Evolutionary conservation across 352 stramenopile genomes (phyloP).

Genomic region (Globisporangium okanoganense): DNA sequence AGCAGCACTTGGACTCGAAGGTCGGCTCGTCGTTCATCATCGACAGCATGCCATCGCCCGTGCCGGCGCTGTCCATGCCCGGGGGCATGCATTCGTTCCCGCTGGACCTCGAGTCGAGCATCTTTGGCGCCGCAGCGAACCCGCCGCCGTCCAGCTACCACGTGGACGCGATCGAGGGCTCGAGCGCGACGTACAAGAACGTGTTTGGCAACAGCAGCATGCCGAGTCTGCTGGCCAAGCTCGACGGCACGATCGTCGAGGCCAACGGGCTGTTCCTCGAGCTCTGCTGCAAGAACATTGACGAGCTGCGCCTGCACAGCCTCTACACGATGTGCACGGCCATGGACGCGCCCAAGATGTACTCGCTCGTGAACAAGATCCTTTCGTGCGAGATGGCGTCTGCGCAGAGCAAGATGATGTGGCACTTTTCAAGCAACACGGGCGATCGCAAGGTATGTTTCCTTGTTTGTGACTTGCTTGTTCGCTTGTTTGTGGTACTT

Average conservation of each 20-base stretch:
- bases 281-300: slow-evolving; percentile 75
- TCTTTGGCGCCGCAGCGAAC: slow-evolving; percentile 24
- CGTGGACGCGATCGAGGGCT: slow-evolving; percentile 58
- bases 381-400: slow-evolving; percentile 71
- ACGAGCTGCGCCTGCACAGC: slow-evolving; percentile 71
- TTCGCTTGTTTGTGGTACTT: background rate
- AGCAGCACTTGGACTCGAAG: slow-evolving; percentile 27
- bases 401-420: slow-evolving; percentile 84
- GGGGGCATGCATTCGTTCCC: slow-evolving; percentile 59
- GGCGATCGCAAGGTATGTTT: slow-evolving; percentile 64
- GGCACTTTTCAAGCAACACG: slow-evolving; percentile 61
- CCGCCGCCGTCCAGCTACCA: slow-evolving; percentile 14
- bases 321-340: slow-evolving; percentile 80
- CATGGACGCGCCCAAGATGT: slow-evolving; percentile 78
- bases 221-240: slow-evolving; percentile 67
- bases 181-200: slow-evolving; percentile 61
- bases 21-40: slow-evolving; percentile 62
- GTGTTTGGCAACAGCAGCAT: slow-evolving; percentile 79
- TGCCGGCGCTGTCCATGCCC: slow-evolving; percentile 63
- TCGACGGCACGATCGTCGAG: slow-evolving; percentile 78
- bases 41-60: slow-evolving; percentile 70
- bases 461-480: background rate
- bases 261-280: slow-evolving; percentile 75
- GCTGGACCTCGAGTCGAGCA: slow-evolving; percentile 52
- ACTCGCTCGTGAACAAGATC: slow-evolving; percentile 74